Evolutionary conservation across 495 filamentous ascomycete genomes (phyloP).

Genomic region (Neurospora hispaniola): DNA sequence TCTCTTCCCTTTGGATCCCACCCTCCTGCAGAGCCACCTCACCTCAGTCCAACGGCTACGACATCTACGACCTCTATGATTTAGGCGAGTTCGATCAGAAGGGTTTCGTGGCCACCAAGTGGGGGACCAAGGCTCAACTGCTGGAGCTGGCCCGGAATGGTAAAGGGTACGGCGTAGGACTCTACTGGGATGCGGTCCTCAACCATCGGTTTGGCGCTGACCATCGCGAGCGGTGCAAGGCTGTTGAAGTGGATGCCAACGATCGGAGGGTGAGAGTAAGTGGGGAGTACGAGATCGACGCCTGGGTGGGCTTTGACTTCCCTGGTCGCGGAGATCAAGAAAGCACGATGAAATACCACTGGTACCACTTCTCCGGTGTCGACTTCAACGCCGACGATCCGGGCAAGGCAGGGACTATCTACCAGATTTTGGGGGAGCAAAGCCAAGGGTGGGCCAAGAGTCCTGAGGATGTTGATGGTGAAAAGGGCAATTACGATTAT

Average conservation of each 20-base stretch:
- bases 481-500: constrained; percentile 54
- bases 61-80: constrained; percentile 69
- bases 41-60: constrained; percentile 59
- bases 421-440: constrained; percentile 50
- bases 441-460: constrained; percentile 50
- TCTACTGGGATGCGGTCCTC: constrained; percentile 67
- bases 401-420: constrained; percentile 46
- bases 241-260: constrained; percentile 51
- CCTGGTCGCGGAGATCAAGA: constrained; percentile 47
- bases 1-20: constrained; percentile 62
- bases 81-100: constrained; percentile 72
- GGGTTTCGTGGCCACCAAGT: constrained; percentile 53
- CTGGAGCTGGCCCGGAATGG: constrained; percentile 40
- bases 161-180: constrained; percentile 41
- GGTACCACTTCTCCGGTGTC: constrained; percentile 60
- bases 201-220: constrained; percentile 71
- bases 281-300: constrained; percentile 51
- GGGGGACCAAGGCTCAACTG: constrained; percentile 58
- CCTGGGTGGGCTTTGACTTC: constrained; percentile 61
- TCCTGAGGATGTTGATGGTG: constrained; percentile 43
- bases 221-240: constrained; percentile 45
- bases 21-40: constrained; percentile 59
- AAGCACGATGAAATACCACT: constrained; percentile 53
- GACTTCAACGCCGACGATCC: constrained; percentile 53
- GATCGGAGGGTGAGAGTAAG: constrained; percentile 48